Base-by-base conservation (phyloP, 768 basidiomycete species). In the Phylloporus sp. region DNA sequence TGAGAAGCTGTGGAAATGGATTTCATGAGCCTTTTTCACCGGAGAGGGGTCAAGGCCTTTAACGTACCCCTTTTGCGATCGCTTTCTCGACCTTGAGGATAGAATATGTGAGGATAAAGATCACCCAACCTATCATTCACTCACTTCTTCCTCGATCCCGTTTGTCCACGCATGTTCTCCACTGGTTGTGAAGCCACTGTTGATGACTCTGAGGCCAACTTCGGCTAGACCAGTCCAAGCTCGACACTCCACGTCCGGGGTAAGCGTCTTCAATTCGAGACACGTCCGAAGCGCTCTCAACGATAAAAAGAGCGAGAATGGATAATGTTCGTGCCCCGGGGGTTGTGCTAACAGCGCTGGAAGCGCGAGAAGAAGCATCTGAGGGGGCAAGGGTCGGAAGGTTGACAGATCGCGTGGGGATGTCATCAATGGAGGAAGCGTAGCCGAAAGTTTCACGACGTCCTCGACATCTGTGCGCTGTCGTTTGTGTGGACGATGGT, bases 171-270 rank as follows among this genome's bases (percentile, higher is more conserved):
- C 45, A 63, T 77, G 54, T 52, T 71, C 72, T 3, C 67, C 68
- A 23, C 42, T 57, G 29, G 63, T 58, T 41, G 66, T 64, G 44
- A 78, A 69, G 23, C 80, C 78, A 20, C 79, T 75, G 15, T 68
- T 64, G 43, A 81, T 74, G 39, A 81, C 74, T 53, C 72, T 73
- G 61, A 89, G 74, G 4, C 86, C 88, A 2, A 87, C 59, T 65
- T 91, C 88, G 0, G 81, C 87, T 0, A 90, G 57, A 10, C 78
- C 77, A 1, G 82, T 81, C 81, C 84, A 88, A 1, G 86, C 86
- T 8, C 81, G 72, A 61, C 86, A 89, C 59, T 89, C 87, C 9
- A 83, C 64, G 45, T 79, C 77, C 6, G 77, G 75, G 6, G 81
- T 77, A 1, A 89, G 70, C 12, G 74, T 72, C 3, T 73, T 70